phyloP scores from a whole-genome alignment of 2,329 filamentous ascomycete genomes.

The Dactylella cylindrospora region DNA sequence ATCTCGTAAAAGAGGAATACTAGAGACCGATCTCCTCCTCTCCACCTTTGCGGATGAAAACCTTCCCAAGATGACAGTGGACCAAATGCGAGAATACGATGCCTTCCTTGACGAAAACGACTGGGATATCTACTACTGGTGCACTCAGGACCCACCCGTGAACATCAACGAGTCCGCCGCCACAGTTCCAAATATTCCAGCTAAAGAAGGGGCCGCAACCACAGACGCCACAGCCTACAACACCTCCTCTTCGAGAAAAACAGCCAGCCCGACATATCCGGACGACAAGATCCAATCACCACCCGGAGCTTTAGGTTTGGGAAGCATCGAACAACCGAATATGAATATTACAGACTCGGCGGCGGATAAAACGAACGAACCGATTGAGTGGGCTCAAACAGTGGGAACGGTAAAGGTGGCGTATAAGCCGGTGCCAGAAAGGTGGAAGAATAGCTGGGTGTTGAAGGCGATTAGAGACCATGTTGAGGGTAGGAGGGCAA shows the following conservation, averaged over 20 bases:
- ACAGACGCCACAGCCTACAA: conserved; percentile 25
- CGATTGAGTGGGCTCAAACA: conserved; percentile 95
- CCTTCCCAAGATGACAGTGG: conserved; percentile 70
- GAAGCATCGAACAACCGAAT: conserved; percentile 34
- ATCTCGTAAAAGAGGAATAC: conserved; percentile 90
- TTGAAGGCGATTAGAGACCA: conserved; percentile 75
- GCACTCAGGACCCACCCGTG: conserved; percentile 74
- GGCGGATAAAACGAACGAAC: conserved; percentile 58
- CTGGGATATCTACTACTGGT: conserved; percentile 99
- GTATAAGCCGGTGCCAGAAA: conserved; percentile 80
- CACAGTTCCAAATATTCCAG: conserved; percentile 54
- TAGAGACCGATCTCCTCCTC: conserved; percentile 92
- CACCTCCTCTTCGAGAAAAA: conserved; percentile 49
- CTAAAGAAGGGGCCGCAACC: conserved; percentile 51
- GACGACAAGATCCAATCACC: conserved; percentile 27
- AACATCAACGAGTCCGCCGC: conserved; percentile 62
- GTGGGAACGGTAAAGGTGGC: conserved; percentile 91
- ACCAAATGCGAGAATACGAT: conserved; percentile 82
- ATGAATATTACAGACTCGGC: conserved; percentile 52
- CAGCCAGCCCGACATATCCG: conserved; percentile 50
- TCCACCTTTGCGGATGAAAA: conserved; percentile 88
- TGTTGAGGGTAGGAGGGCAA: conserved; percentile 70
- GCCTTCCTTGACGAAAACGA: conserved; percentile 97
- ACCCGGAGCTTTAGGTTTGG: conserved; percentile 10
- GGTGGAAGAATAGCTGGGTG: conserved; percentile 84